These are phyloP conservation scores for Picocystis sp. DNA, from an alignment of 163 green algal species.

Conservation along the genomic window DNA sequence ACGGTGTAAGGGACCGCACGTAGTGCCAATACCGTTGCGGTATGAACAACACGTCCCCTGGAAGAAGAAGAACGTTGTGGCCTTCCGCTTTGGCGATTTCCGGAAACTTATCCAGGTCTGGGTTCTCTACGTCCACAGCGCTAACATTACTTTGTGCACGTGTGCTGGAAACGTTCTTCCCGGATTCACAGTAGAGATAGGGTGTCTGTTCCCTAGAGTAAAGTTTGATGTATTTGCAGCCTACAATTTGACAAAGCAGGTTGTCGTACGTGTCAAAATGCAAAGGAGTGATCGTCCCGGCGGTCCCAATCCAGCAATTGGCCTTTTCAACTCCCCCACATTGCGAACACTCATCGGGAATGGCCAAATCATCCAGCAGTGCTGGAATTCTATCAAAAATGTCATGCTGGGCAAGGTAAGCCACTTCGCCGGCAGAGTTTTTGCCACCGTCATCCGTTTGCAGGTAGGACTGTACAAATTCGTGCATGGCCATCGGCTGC, in stretches of 20 bases:
- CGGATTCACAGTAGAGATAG: conserved; percentile 7
- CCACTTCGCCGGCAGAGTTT: conserved; percentile 2
- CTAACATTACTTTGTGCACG: conserved; percentile 17
- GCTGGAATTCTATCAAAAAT: conserved; percentile 9
- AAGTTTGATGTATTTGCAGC: conserved; percentile 17
- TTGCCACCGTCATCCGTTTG: neutral
- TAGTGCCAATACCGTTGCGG: conserved; percentile 12
- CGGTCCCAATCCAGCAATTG: conserved; percentile 20
- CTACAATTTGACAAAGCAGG: conserved; percentile 14
- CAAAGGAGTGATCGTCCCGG: conserved; percentile 15
- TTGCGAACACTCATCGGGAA: neutral
- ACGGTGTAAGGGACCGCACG: conserved; percentile 11
- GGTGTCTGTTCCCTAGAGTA: conserved; percentile 4
- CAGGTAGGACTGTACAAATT: conserved; percentile 8
- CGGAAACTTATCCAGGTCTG: conserved; percentile 2
- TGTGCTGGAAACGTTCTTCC: neutral
- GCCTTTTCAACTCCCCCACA: conserved; percentile 4
- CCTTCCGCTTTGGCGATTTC: conserved; percentile 1
- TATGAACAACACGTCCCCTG: conserved; percentile 16
- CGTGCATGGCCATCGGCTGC: conserved; percentile 1
- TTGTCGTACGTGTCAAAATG: conserved; percentile 25
- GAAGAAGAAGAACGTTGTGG: conserved; percentile 5
- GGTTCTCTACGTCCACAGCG: conserved; percentile 6
- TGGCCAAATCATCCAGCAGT: conserved; percentile 3
- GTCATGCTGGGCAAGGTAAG: conserved; percentile 14